phyloP scores from a whole-genome alignment of 2,329 filamentous ascomycete species.

The Westerdykella ornata region DNA sequence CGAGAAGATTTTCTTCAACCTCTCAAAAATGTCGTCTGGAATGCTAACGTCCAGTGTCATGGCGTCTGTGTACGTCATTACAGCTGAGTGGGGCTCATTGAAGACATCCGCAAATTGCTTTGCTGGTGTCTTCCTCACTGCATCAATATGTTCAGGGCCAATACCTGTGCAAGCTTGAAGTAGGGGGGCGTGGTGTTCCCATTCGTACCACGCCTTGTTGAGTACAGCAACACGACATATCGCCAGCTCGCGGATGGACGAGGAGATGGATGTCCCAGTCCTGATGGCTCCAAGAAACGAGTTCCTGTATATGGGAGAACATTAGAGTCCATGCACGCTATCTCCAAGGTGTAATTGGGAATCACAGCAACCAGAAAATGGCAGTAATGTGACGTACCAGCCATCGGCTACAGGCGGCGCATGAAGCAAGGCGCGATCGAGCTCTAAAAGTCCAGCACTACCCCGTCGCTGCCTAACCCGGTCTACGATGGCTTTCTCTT shows the following conservation, averaged over 20 bases:
- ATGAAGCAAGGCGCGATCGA: conserved; percentile 51
- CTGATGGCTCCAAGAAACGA: conserved; percentile 52
- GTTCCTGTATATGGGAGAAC: conserved; percentile 37
- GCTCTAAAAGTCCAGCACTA: conserved; percentile 44
- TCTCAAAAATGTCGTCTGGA: conserved; percentile 59
- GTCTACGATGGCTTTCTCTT: conserved; percentile 47
- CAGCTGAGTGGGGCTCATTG: conserved; percentile 58
- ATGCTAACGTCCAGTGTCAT: conserved; percentile 74
- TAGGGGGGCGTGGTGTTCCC: conserved; percentile 66
- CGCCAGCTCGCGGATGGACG: conserved; percentile 62
- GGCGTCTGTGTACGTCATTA: conserved; percentile 69
- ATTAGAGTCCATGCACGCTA: background rate
- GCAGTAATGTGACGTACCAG: conserved; percentile 34
- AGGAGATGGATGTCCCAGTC: conserved; percentile 46
- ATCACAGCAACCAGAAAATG: background rate
- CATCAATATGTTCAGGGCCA: conserved; percentile 43
- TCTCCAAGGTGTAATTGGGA: background rate
- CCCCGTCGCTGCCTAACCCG: conserved; percentile 48
- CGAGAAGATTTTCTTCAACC: conserved; percentile 55
- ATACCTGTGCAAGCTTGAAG: conserved; percentile 57
- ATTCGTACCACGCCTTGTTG: conserved; percentile 81
- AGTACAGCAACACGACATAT: conserved; percentile 75
- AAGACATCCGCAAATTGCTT: conserved; percentile 31
- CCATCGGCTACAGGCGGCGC: conserved; percentile 51
- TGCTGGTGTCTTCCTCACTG: conserved; percentile 20